Evolutionary conservation across 257 asterid genomes (phyloP), one percentile per base, ranked within the genome.

Genomic region (Jacaranda mimosifolia): DNA sequence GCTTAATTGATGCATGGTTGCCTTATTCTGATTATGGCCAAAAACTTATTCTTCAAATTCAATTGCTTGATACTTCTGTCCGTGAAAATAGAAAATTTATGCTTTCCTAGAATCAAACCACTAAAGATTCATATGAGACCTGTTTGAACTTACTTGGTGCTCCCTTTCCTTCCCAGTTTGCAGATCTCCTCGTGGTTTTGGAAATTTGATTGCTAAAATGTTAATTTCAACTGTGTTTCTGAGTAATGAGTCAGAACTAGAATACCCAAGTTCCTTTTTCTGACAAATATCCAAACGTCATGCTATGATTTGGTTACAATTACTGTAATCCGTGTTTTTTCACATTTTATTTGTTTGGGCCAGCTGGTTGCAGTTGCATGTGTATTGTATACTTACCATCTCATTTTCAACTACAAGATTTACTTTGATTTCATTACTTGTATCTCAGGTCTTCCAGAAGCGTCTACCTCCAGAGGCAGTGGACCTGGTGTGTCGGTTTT

Each of bases 401-500:
- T 79, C 76, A 74, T 56, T 17, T 48, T 65, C 42, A 69, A 64
- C 11, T 59, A 18, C 73, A 71, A 32, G 45, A 51, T 43, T 71
- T 64, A 39, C 60, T 59, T 12, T 75, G 60, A 63, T 82, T 21
- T 36, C 40, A 3, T 75, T 42, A 62, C 70, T 77, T 73, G n/a
- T 76, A 53, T 74, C 77, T 68, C 88, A 94, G 98, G 97, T 94
- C 79, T 94, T 94, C 86, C 98, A 94, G 83, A 94, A 94, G 87
- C 94, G 97, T 79, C 87, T 94, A 81, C 97, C 98, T 62, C 97
- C 98, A 63, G 98, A 94, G 85, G 97, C 98, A 8, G 97, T 94
- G 87, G 98, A 94, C 85, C 81, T 94, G 76, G 92, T 92, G 63
- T 94, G 97, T 68, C 92, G 97, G 70, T 92, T 94, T 83, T 94